Conservation (phyloP, 805 yeast genomes). For the Candida insectalens region DNA sequence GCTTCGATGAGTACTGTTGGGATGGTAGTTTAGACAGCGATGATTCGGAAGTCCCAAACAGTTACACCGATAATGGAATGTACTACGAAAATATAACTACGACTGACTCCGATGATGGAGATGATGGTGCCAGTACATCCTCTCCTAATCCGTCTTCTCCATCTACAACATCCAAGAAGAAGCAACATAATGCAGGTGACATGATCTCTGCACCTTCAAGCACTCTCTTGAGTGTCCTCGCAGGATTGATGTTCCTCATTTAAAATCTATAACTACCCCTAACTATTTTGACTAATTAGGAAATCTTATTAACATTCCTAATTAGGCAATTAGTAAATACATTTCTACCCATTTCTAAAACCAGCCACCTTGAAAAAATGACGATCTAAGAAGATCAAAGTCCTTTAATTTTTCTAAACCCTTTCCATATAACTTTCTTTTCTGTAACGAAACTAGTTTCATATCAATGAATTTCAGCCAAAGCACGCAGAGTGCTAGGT, state of each 20-base stretch:
- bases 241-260: neutral
- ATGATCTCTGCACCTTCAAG: neutral
- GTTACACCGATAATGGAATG: conserved; percentile 31
- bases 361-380: too few species aligned
- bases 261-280: neutral
- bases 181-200: neutral
- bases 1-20: conserved; percentile 68
- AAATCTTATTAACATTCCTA: too few species aligned
- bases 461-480: neutral
- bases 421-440: neutral
- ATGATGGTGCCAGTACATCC: neutral
- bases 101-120: neutral
- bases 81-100: conserved; percentile 2
- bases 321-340: neutral
- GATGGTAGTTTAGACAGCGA: conserved; percentile 20
- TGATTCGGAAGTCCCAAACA: conserved; percentile 14
- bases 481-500: neutral
- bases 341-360: conserved; percentile 1
- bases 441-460: too few species aligned
- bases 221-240: neutral
- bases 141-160: neutral
- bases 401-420: neutral
- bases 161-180: neutral
- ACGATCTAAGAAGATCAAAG: too few species aligned
- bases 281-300: too few species aligned